phyloP scores from a whole-genome alignment of 192 early-diverging fungal species.

The Oehlia diaphana region DNA sequence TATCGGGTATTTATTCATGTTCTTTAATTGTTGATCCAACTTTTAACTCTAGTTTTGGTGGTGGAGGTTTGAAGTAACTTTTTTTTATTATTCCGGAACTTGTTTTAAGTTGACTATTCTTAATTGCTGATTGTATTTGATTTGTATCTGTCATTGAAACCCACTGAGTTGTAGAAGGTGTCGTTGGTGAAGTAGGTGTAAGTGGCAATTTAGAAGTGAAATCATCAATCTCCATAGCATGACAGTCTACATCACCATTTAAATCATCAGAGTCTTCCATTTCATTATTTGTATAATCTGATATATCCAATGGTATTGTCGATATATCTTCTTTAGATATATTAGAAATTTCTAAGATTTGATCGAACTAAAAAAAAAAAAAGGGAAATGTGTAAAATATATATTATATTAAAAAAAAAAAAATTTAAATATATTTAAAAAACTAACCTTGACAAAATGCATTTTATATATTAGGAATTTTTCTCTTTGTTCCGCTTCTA shows the following conservation, averaged over 20 bases:
- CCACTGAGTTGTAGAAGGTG: background rate
- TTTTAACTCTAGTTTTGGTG: background rate
- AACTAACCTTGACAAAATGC: constrained; percentile 11
- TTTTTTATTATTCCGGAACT: background rate
- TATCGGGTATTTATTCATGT: background rate
- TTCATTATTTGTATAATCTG: background rate
- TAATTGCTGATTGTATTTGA: background rate
- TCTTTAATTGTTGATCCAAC: background rate
- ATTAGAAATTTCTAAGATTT: background rate
- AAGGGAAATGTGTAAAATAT: too few species aligned
- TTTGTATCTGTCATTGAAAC: background rate
- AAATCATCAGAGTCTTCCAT: background rate
- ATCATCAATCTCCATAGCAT: background rate
- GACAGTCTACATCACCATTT: background rate
- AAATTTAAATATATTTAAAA: background rate
- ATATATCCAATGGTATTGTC: background rate
- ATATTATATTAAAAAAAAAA: background rate
- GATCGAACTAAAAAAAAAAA: background rate
- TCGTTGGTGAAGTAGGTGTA: constrained; percentile 6
- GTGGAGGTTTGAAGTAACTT: background rate
- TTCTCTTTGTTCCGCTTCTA: background rate
- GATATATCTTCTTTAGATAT: background rate
- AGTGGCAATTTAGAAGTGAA: constrained; percentile 2
- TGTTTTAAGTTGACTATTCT: background rate
- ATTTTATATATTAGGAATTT: background rate